Conservation (phyloP, 352 stramenopile species). For the Phytopythium chamaehyphon region DNA sequence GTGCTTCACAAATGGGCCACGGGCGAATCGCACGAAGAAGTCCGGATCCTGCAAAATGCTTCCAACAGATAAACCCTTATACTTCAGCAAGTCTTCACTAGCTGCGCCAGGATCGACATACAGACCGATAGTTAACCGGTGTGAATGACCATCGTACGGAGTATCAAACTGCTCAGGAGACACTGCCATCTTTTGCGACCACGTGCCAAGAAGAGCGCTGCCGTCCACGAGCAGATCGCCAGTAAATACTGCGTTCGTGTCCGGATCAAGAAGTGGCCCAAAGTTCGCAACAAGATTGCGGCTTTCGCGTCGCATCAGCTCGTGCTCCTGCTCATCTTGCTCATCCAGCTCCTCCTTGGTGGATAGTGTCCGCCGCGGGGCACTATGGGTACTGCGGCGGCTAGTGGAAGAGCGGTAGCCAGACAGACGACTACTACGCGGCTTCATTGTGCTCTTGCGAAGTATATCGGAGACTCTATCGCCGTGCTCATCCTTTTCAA, state of each 20-base stretch:
- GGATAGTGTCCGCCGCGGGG: slow-evolving; percentile 17
- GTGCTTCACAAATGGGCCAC: slow-evolving; percentile 61
- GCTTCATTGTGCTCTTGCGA: neutral
- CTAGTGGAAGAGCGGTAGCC: neutral
- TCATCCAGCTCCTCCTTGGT: slow-evolving; percentile 61
- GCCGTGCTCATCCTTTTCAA: slow-evolving; percentile 8
- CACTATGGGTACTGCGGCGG: neutral
- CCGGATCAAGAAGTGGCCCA: slow-evolving; percentile 58
- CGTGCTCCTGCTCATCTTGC: slow-evolving; percentile 58
- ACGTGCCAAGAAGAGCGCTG: slow-evolving; percentile 60
- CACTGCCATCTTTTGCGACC: slow-evolving; percentile 55
- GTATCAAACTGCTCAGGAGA: slow-evolving; percentile 28
- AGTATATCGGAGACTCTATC: slow-evolving; percentile 5
- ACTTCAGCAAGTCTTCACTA: slow-evolving; percentile 69
- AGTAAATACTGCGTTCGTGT: slow-evolving; percentile 56
- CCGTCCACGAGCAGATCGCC: slow-evolving; percentile 54
- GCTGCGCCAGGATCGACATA: slow-evolving; percentile 62
- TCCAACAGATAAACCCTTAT: slow-evolving; percentile 74
- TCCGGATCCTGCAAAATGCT: slow-evolving; percentile 75
- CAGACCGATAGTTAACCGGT: slow-evolving; percentile 53
- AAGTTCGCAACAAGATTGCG: slow-evolving; percentile 58
- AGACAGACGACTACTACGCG: neutral
- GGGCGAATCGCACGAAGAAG: slow-evolving; percentile 66
- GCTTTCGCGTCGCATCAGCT: slow-evolving; percentile 58
- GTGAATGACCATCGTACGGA: slow-evolving; percentile 26